A percentile compares a stretch with the other conserved stretches of the same genome.
These are phyloP conservation scores for Rhizopus delemar DNA, from an alignment of 371 early-diverging fungal species.

Conservation along the genomic window DNA sequence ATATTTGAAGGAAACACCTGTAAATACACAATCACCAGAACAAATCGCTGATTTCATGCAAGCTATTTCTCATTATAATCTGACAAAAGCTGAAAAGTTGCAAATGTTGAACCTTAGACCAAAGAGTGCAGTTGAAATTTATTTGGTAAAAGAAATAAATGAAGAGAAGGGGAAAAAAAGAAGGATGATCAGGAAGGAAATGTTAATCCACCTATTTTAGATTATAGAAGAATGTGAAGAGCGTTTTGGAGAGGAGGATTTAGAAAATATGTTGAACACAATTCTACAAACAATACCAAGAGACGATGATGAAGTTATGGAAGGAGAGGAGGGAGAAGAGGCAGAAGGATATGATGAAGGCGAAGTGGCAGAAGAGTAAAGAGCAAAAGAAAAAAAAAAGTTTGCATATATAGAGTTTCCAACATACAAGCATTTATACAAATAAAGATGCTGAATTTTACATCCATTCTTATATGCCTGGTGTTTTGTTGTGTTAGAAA, in stretches of 20 bases:
- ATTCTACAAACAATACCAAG: conserved; percentile 43
- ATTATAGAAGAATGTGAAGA: conserved; percentile 70
- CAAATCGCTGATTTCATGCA: conserved; percentile 46
- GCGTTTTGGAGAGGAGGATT: conserved; percentile 51
- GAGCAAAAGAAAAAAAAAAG: no score
- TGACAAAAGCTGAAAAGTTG: conserved; percentile 65
- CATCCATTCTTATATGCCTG: no score
- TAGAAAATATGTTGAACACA: conserved; percentile 46
- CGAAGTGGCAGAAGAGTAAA: not conserved
- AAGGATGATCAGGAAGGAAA: not conserved
- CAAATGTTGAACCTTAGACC: conserved; percentile 67
- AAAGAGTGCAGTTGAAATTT: conserved; percentile 58
- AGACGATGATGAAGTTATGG: conserved; percentile 43
- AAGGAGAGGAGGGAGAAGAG: conserved; percentile 43
- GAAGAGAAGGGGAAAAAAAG: not conserved
- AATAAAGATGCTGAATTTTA: no score
- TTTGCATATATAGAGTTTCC: no score
- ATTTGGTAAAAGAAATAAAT: conserved; percentile 44
- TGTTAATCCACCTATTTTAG: conserved; percentile 20
- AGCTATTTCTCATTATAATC: conserved; percentile 35
- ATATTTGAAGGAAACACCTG: conserved; percentile 50
- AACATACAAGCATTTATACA: no score
- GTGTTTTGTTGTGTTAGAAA: no score
- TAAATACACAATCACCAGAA: conserved; percentile 50
- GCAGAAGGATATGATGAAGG: conserved; percentile 29